Evolutionary conservation across 2,329 filamentous ascomycete species (phyloP).

Genomic region (Hypocrella siamensis): DNA sequence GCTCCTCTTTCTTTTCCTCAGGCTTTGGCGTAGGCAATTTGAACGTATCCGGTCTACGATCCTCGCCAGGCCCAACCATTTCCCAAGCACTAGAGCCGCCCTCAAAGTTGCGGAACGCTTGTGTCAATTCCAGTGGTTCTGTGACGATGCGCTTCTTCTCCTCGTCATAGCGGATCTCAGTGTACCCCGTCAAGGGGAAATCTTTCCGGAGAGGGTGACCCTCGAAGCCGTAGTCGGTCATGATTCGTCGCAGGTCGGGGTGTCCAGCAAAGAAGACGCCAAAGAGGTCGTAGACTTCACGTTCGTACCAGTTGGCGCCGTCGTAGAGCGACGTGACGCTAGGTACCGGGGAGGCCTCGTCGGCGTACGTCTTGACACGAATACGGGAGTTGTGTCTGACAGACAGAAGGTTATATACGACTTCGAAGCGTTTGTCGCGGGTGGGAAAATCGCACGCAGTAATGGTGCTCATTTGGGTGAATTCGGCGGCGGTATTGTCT

Average conservation of each 20-base stretch:
- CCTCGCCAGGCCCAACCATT: constrained; percentile 50
- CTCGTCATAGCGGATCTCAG: constrained; percentile 93
- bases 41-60: constrained; percentile 74
- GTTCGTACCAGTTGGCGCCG: constrained; percentile 97
- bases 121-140: constrained; percentile 91
- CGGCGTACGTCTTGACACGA: constrained; percentile 95
- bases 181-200: constrained; percentile 95
- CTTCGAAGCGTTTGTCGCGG: constrained; percentile 86
- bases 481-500: constrained; percentile 95
- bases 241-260: constrained; percentile 89
- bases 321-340: constrained; percentile 77
- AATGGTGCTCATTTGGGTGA: constrained; percentile 82
- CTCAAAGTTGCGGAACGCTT: constrained; percentile 98
- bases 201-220: constrained; percentile 95
- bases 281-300: constrained; percentile 94
- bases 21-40: constrained; percentile 93
- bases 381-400: constrained; percentile 94
- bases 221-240: constrained; percentile 99
- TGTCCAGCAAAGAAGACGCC: constrained; percentile 94
- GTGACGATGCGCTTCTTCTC: constrained; percentile 99
- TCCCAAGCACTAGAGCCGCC: constrained; percentile 62
- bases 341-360: constrained; percentile 86
- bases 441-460: constrained; percentile 94
- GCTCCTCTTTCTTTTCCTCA: constrained; percentile 77
- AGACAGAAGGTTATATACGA: constrained; percentile 94